phyloP scores from a whole-genome alignment of 352 stramenopile species.

The Phytophthora palmivora region DNA sequence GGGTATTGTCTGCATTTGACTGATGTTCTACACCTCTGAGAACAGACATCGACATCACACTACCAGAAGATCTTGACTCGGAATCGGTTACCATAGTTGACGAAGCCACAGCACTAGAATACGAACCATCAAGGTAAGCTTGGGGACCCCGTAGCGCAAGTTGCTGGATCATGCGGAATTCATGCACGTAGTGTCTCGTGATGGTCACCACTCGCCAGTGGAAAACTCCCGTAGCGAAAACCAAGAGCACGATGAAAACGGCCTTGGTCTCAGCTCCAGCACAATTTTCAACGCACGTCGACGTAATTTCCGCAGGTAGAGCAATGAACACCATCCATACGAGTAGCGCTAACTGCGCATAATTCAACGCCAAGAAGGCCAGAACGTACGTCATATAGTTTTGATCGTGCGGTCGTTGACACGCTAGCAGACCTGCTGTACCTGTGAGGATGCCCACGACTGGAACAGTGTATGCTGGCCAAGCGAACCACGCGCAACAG shows the following conservation, averaged over 20 bases:
- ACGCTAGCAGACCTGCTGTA: slow-evolving; percentile 35
- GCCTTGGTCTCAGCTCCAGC: slow-evolving; percentile 22
- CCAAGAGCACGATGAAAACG: slow-evolving; percentile 40
- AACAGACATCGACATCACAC: slow-evolving; percentile 11
- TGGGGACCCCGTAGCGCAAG: slow-evolving; percentile 4
- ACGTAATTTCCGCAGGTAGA: slow-evolving; percentile 31
- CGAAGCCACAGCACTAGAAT: slow-evolving; percentile 12
- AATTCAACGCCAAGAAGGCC: slow-evolving; percentile 44
- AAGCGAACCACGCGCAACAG: slow-evolving; percentile 39
- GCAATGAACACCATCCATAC: slow-evolving; percentile 33
- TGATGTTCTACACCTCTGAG: neutral
- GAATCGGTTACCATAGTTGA: slow-evolving; percentile 30
- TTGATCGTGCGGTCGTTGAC: slow-evolving; percentile 36
- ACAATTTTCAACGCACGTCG: slow-evolving; percentile 10
- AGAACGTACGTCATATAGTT: slow-evolving; percentile 37
- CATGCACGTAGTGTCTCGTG: slow-evolving; percentile 39
- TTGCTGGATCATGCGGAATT: slow-evolving; percentile 44
- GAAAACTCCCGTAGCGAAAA: slow-evolving; percentile 30
- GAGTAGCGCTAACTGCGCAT: slow-evolving; percentile 37
- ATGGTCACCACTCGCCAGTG: slow-evolving; percentile 38
- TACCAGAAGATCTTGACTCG: slow-evolving; percentile 21
- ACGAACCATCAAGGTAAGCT: slow-evolving; percentile 11
- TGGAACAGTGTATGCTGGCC: slow-evolving; percentile 41
- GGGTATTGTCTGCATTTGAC: neutral
- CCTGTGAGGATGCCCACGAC: slow-evolving; percentile 35